Evolutionary conservation across 257 asterid genomes (phyloP).

Genomic region (Osmanthus fragrans): DNA sequence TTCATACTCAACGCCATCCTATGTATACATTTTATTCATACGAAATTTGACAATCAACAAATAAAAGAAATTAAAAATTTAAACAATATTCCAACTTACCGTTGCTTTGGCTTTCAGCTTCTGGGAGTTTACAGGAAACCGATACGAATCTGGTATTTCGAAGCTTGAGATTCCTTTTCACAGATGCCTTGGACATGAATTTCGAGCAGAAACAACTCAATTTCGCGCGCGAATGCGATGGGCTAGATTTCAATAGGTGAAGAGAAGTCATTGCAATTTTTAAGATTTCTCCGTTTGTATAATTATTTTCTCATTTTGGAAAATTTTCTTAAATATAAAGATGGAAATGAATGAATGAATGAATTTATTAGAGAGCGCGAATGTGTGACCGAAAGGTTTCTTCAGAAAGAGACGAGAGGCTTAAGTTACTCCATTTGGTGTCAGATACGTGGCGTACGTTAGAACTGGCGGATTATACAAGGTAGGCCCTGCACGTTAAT

Average conservation of each 20-base stretch:
- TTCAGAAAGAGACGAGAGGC: constrained; percentile 15
- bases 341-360: constrained; percentile 11
- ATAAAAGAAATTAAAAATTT: not conserved
- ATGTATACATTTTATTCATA: not conserved
- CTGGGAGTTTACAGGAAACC: constrained; percentile 55
- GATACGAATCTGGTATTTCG: not conserved
- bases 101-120: constrained; percentile 48
- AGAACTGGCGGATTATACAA: constrained; percentile 21
- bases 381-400: constrained; percentile 17
- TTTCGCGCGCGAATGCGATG: constrained; percentile 29
- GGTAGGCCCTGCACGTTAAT: constrained; percentile 22
- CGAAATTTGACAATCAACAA: not conserved
- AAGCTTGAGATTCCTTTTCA: not conserved
- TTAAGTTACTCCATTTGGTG: constrained; percentile 15
- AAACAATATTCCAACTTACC: constrained; percentile 35
- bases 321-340: not conserved
- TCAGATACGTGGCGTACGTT: constrained; percentile 37
- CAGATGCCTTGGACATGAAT: constrained; percentile 22
- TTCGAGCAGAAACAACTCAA: not conserved
- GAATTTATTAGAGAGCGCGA: constrained; percentile 15
- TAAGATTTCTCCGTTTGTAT: not conserved
- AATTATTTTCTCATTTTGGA: not conserved
- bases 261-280: constrained; percentile 52
- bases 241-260: constrained; percentile 57
- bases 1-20: not conserved